A percentile compares a stretch with the other conserved stretches of the same genome.
These are phyloP conservation scores for Vaucheria bursata DNA, from an alignment of 352 stramenopile genomes.

Conservation along the genomic window DNA sequence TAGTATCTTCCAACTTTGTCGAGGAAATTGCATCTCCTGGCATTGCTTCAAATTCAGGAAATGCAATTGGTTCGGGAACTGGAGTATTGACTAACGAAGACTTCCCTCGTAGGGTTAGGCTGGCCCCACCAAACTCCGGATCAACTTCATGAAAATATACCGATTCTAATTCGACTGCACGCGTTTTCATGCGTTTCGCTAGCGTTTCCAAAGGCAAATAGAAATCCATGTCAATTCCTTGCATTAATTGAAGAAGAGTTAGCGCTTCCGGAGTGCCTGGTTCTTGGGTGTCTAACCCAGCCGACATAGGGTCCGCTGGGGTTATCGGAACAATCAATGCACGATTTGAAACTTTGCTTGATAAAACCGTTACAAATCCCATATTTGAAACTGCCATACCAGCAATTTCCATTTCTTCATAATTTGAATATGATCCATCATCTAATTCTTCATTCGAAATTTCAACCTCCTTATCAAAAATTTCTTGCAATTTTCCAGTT, in stretches of 20 bases:
- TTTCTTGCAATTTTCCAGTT: too few relatives aligned
- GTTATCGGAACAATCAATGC: constrained; percentile 41
- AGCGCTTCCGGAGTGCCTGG: constrained; percentile 48
- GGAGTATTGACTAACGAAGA: too few relatives aligned
- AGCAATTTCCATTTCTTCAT: constrained; percentile 30
- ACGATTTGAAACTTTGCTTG: constrained; percentile 37
- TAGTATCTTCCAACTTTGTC: not conserved
- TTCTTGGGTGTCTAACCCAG: constrained; percentile 45
- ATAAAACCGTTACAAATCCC: constrained; percentile 44
- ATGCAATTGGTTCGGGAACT: not conserved
- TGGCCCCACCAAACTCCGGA: constrained; percentile 25
- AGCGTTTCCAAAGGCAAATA: constrained; percentile 26
- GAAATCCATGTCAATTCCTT: constrained; percentile 38
- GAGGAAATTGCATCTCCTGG: not conserved
- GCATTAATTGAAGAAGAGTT: constrained; percentile 48
- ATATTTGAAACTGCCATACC: constrained; percentile 33
- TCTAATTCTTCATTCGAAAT: too few relatives aligned
- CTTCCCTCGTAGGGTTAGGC: constrained; percentile 19
- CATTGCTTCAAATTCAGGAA: not conserved
- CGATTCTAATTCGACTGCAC: constrained; percentile 13
- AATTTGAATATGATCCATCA: not conserved
- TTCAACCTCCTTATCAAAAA: too few relatives aligned
- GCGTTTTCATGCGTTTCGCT: constrained; percentile 21
- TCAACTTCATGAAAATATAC: constrained; percentile 16
- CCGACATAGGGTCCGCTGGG: constrained; percentile 48